These are phyloP conservation scores for Albifimbria verrucaria DNA, from an alignment of 2,329 filamentous ascomycete species.

Conservation along the genomic window DNA sequence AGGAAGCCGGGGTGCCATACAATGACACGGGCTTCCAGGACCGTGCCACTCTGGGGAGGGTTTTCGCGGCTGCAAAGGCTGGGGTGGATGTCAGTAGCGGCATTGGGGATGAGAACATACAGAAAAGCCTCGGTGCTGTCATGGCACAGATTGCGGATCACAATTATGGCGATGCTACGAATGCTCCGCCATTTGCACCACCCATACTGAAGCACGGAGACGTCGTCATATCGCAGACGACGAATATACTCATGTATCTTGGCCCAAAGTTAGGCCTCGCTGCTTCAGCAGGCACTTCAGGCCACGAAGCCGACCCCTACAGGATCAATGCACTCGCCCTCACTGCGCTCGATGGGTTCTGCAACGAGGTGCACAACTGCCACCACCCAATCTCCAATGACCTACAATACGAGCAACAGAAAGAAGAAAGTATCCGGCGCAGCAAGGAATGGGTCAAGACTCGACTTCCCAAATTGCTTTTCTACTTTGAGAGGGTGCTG, in stretches of 20 bases:
- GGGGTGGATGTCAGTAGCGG: no score
- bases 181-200: conserved; percentile 45
- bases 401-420: conserved; percentile 67
- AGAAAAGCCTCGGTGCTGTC: not conserved
- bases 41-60: no score
- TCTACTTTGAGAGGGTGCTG: conserved; percentile 63
- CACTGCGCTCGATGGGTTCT: conserved; percentile 63
- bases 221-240: conserved; percentile 60
- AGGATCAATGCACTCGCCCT: conserved; percentile 56
- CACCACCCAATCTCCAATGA: conserved; percentile 61
- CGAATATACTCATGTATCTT: conserved; percentile 62
- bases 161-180: not conserved
- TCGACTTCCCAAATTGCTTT: conserved; percentile 57
- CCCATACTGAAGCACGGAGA: conserved; percentile 58
- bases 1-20: conserved; percentile 59
- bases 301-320: conserved; percentile 33
- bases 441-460: not conserved
- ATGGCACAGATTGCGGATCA: not conserved
- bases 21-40: conserved; percentile 45
- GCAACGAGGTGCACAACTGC: conserved; percentile 65
- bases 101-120: no score
- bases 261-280: conserved; percentile 27
- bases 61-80: no score
- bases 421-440: not conserved
- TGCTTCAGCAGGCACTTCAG: not conserved